Percentiles rank a stretch among this genome's conserved stretches.
phyloP scores from a whole-genome alignment of 768 basidiomycete species.

The Tricholoma sp. region DNA sequence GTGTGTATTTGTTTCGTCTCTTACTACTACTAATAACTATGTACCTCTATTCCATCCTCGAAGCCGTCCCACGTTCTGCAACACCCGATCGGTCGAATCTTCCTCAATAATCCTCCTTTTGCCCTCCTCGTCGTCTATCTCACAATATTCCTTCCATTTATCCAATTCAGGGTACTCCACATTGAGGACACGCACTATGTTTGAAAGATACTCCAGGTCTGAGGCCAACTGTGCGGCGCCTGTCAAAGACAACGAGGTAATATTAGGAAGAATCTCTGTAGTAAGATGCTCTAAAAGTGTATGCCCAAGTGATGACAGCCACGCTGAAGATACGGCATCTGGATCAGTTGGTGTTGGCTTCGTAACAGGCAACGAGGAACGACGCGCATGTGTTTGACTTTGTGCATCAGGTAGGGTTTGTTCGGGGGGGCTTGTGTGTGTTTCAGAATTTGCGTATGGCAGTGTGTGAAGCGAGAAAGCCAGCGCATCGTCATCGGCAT shows the following conservation, averaged over 20 bases:
- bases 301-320: slow-evolving; percentile 89
- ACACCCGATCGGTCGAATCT: slow-evolving; percentile 25
- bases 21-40: slow-evolving; percentile 1
- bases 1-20: not conserved
- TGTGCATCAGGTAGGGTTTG: slow-evolving; percentile 25
- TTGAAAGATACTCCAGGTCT: slow-evolving; percentile 86
- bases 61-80: slow-evolving; percentile 30
- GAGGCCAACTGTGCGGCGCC: slow-evolving; percentile 83
- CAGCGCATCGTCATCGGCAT: slow-evolving; percentile 87
- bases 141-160: slow-evolving; percentile 70
- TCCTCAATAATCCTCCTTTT: slow-evolving; percentile 26
- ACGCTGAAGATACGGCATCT: slow-evolving; percentile 82
- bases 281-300: slow-evolving; percentile 75
- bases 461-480: slow-evolving; percentile 83
- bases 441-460: slow-evolving; percentile 59
- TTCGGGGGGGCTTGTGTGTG: slow-evolving; percentile 43
- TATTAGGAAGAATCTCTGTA: slow-evolving; percentile 60
- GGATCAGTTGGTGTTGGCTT: slow-evolving; percentile 47
- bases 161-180: slow-evolving; percentile 80
- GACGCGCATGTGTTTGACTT: slow-evolving; percentile 33
- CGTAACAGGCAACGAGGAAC: slow-evolving; percentile 32
- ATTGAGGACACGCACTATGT: slow-evolving; percentile 86
- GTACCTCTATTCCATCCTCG: slow-evolving; percentile 18
- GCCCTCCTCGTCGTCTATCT: slow-evolving; percentile 52
- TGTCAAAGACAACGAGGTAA: slow-evolving; percentile 51